Conservation (phyloP, 371 early-diverging fungal species). For the Smittium culicis region DNA sequence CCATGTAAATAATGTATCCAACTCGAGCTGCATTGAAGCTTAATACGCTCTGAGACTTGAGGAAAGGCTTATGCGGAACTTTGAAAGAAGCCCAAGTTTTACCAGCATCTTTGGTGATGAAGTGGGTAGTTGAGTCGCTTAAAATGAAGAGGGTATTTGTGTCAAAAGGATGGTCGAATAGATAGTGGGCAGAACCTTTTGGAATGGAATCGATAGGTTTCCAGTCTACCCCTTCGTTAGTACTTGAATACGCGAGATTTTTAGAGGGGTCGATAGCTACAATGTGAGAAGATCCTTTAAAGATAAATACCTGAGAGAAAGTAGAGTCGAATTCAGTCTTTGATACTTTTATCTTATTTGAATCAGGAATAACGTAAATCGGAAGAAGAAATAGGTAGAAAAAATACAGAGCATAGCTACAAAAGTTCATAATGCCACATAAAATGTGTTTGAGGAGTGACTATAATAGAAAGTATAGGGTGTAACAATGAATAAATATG, state of each 20-base stretch:
- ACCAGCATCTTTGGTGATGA: conserved; percentile 29
- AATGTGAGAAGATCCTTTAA: conserved; percentile 10
- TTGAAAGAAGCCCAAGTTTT: conserved; percentile 23
- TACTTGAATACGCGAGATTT: conserved; percentile 20
- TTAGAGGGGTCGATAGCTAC: conserved; percentile 20
- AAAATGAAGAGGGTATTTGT: conserved; percentile 19
- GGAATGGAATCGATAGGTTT: conserved; percentile 13
- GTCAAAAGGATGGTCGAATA: conserved; percentile 30
- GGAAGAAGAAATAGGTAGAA: neutral
- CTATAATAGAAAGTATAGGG: no score
- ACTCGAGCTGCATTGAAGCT: conserved; percentile 28
- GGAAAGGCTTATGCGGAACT: conserved; percentile 22
- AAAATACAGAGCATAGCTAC: neutral
- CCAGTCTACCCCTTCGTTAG: conserved; percentile 22
- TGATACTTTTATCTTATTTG: neutral
- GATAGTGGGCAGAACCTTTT: conserved; percentile 15
- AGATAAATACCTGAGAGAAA: neutral
- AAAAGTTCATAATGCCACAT: neutral
- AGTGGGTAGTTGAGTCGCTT: conserved; percentile 21
- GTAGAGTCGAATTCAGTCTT: neutral
- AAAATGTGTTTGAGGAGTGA: no score
- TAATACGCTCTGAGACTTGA: conserved; percentile 21
- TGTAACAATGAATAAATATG: no score
- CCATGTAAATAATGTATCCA: conserved; percentile 28
- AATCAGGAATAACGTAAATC: neutral